Evolutionary conservation across 164 flowering plant genomes (phyloP).

Genomic region (Malania oleifera): DNA sequence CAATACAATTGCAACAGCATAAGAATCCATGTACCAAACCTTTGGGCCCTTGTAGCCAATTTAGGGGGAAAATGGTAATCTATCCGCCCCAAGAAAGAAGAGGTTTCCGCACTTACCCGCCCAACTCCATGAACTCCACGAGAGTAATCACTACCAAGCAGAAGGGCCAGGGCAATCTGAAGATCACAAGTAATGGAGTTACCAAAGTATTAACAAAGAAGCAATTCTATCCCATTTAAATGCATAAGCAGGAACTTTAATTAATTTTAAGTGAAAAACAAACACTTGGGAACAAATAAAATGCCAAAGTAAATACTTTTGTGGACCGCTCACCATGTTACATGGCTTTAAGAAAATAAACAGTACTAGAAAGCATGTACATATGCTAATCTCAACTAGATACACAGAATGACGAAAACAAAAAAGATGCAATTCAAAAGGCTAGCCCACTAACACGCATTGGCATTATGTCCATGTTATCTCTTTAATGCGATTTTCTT

Average conservation of each 20-base stretch:
- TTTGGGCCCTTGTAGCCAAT: not conserved
- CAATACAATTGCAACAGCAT: constrained; percentile 3
- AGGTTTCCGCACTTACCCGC: constrained; percentile 41
- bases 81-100: not conserved
- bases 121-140: constrained; percentile 80
- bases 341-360: too few relatives aligned
- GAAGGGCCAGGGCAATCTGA: constrained; percentile 79
- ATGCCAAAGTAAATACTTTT: too few relatives aligned
- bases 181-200: not conserved
- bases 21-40: constrained; percentile 3
- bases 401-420: too few relatives aligned
- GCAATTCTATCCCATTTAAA: not conserved
- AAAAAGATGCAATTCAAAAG: too few relatives aligned
- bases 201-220: not conserved
- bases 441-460: too few relatives aligned
- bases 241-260: not conserved
- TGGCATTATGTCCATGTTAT: too few relatives aligned
- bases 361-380: too few relatives aligned
- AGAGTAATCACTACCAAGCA: constrained; percentile 91
- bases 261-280: not conserved
- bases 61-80: not conserved
- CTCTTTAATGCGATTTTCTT: too few relatives aligned
- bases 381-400: too few relatives aligned
- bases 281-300: too few relatives aligned
- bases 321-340: too few relatives aligned